Base-by-base conservation (phyloP, 345 rosid species). In the Eucalyptus coolabah region DNA sequence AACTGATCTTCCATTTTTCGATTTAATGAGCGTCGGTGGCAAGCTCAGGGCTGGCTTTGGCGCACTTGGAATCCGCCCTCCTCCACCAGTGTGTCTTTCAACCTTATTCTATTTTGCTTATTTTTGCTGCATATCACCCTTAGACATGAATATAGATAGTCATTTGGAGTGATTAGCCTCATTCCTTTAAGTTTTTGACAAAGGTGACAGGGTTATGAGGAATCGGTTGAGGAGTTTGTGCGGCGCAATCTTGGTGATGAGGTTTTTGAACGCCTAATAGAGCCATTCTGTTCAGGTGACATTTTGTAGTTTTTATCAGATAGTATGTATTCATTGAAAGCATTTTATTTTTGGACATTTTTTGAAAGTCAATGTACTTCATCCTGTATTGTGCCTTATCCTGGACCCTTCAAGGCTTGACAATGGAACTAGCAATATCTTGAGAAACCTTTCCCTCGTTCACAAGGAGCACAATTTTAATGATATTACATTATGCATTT, bases 271-370 rank as follows among this genome's bases (percentile, higher is more conserved):
- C 98, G 98, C 89, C 91, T 98, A 51, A 97, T 98, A 51, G 98
- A 98, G 92, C 98, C 99, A n/a, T 97, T 98, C 93, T 98, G 99
- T 94, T 96, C 98, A 92, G 99, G 99, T 96, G 89, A 86, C 88
- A 72, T 28, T 90, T 49, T 23, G 51, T 65, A 24, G 59, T 17
- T 87, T 72, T 59, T 37, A 26, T 87, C 3, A 37, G 5, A 85
- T 49, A 7, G 45, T 24, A 47, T 21, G 7, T 10, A 72, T 21
- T 72, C 17, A 88, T 47, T n/a, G 45, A 63, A 67, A 65, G 42
- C 65, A 13, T 77, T 77, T 42, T 65, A 67, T 45, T n/a, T 63
- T 47, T 42, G 1, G 28, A 88, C 53, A 44, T 69, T 88, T 40
- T 86, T 30, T 50, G 40, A 28, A 28, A 30, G 59, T 49, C 60